Evolutionary conservation across 345 rosid genomes (phyloP).

Genomic region (Durio zibethinus): DNA sequence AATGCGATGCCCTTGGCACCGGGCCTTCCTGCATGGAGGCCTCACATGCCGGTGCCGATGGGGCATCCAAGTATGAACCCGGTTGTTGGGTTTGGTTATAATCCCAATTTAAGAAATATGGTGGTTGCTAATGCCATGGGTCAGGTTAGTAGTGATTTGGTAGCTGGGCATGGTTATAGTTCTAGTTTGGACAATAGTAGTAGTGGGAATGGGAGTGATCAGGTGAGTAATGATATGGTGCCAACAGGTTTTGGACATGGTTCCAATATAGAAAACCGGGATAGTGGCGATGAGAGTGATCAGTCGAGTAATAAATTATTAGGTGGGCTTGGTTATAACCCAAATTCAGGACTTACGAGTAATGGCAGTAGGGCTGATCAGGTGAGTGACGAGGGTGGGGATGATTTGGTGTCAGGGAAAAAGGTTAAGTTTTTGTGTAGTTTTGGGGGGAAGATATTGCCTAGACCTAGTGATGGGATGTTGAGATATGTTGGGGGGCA

Average conservation of each 20-base stretch:
- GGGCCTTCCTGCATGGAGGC: constrained; percentile 36
- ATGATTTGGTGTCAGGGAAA: constrained; percentile 50
- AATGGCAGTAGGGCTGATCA: constrained; percentile 40
- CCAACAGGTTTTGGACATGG: constrained; percentile 8
- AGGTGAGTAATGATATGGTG: constrained; percentile 17
- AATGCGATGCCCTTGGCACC: constrained; percentile 28
- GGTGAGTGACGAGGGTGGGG: constrained; percentile 54
- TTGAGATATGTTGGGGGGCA: constrained; percentile 78
- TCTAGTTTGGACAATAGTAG: constrained; percentile 33
- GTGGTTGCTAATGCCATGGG: constrained; percentile 47
- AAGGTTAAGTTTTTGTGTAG: constrained; percentile 69
- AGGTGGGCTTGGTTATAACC: constrained; percentile 7
- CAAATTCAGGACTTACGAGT: constrained; percentile 28
- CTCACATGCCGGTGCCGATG: constrained; percentile 26
- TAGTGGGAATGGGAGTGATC: constrained; percentile 22
- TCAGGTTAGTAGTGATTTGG: constrained; percentile 34
- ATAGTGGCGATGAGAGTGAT: constrained; percentile 36
- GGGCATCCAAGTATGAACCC: constrained; percentile 41
- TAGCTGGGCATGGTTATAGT: constrained; percentile 27
- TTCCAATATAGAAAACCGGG: constrained; percentile 28
- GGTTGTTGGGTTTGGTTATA: constrained; percentile 33
- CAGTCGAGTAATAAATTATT: constrained; percentile 33
- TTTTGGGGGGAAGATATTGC: constrained; percentile 73
- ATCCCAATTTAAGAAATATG: constrained; percentile 38
- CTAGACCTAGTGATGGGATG: constrained; percentile 74